A percentile compares a stretch with the other conserved stretches of the same genome.
phyloP scores from a whole-genome alignment of 805 yeast species.

The Candida ovalis region DNA sequence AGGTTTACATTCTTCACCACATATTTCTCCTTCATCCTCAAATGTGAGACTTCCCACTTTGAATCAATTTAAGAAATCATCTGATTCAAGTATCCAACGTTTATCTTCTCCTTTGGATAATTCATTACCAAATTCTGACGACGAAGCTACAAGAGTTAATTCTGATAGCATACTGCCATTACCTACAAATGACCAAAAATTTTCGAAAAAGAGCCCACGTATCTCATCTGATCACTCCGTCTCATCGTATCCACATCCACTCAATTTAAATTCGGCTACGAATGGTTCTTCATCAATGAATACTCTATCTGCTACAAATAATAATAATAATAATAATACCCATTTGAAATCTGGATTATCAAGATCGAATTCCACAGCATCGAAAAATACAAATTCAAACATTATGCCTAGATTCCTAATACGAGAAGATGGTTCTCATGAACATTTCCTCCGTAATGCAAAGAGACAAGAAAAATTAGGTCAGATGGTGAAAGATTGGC shows the following conservation, averaged over 20 bases:
- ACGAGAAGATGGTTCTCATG: slow-evolving; percentile 68
- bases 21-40: not conserved
- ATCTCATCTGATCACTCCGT: not conserved
- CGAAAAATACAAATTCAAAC: slow-evolving; percentile 1
- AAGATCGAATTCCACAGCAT: slow-evolving; percentile 16
- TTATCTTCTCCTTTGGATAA: not conserved
- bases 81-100: not conserved
- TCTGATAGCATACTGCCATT: not conserved
- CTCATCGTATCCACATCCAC: not conserved
- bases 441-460: slow-evolving; percentile 72
- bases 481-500: slow-evolving; percentile 68
- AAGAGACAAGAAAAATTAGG: slow-evolving; percentile 74
- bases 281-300: not conserved
- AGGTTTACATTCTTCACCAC: not conserved
- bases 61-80: not conserved
- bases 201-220: not conserved
- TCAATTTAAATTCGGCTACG: not conserved
- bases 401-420: slow-evolving; percentile 1
- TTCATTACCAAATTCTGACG: not conserved
- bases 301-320: not conserved
- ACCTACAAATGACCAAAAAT: not conserved
- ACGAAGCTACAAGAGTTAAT: not conserved
- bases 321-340: not conserved
- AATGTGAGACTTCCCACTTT: not conserved
- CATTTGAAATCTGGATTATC: slow-evolving; percentile 5